These are phyloP conservation scores for Microbotryomycetes sp. DNA, from an alignment of 1,284 basidiomycete genomes.

Conservation along the genomic window DNA sequence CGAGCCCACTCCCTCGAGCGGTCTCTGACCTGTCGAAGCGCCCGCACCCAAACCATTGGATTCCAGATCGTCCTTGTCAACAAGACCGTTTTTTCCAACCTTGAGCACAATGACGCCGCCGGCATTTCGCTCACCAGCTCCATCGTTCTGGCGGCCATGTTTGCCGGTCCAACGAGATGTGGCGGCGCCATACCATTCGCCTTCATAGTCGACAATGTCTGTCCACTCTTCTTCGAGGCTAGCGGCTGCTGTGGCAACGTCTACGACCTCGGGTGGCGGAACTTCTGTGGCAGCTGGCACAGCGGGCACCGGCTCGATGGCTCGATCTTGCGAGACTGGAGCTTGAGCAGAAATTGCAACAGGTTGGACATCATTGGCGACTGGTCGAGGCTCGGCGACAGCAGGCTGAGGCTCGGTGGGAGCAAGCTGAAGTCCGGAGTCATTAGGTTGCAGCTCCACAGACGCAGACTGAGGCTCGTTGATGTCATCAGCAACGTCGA, in stretches of 20 bases:
- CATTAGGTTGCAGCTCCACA: neutral
- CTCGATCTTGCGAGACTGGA: neutral
- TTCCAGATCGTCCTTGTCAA: neutral
- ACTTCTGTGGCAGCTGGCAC: neutral
- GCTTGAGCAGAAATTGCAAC: neutral
- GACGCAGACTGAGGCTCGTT: neutral
- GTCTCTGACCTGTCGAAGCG: neutral
- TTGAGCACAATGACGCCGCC: neutral
- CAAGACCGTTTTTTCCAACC: neutral
- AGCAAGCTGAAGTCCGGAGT: no score
- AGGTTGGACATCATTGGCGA: neutral
- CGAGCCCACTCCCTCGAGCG: neutral
- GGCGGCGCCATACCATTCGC: conserved; percentile 24
- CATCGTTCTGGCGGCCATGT: neutral
- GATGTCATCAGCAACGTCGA: neutral
- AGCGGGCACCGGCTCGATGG: no score
- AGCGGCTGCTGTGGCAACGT: neutral
- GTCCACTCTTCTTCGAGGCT: conserved; percentile 2
- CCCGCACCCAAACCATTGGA: neutral
- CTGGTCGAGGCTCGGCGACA: no score
- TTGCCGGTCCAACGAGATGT: neutral
- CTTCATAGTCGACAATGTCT: conserved; percentile 26
- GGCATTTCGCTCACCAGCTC: neutral
- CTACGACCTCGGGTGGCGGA: neutral
- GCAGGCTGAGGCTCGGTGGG: neutral